phyloP scores from a whole-genome alignment of 2,329 filamentous ascomycete genomes.

The Thielaviopsis ethacetica region DNA sequence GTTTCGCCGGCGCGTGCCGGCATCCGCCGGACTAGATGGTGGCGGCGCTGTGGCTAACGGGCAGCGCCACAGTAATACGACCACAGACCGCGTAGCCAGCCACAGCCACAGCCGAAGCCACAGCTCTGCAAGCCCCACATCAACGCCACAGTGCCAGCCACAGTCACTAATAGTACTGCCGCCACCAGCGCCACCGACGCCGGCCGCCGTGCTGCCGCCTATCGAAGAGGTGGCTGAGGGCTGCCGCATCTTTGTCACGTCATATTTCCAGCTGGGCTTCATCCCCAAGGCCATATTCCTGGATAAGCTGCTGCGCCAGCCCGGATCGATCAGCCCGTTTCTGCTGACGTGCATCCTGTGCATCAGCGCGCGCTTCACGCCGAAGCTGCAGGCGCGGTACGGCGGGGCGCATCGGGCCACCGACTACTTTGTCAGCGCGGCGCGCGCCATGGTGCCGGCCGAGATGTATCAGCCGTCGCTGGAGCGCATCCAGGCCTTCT shows the following conservation, averaged over 20 bases:
- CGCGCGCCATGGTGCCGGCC: constrained; percentile 14
- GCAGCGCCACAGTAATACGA: not conserved
- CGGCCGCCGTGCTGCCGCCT: constrained; percentile 12
- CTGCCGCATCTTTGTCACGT: constrained; percentile 17
- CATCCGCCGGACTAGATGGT: not conserved
- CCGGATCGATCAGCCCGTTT: constrained; percentile 16
- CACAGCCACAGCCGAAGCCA: not conserved
- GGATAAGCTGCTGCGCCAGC: constrained; percentile 14
- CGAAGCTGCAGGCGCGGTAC: constrained; percentile 16
- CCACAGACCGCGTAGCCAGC: too few relatives aligned
- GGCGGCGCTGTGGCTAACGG: not conserved
- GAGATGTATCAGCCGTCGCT: constrained; percentile 19
- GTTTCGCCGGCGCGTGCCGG: constrained; percentile 13
- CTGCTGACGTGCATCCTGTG: constrained; percentile 18
- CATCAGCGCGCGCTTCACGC: constrained; percentile 20
- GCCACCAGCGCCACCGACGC: too few relatives aligned
- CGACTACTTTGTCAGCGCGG: constrained; percentile 16
- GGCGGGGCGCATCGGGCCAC: constrained; percentile 16
- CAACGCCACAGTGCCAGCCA: too few relatives aligned
- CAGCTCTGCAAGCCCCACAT: not conserved
- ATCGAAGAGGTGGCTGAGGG: constrained; percentile 18
- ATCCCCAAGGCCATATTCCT: constrained; percentile 20
- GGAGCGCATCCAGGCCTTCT: constrained; percentile 19
- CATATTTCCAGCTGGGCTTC: constrained; percentile 20
- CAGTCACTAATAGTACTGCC: too few relatives aligned